phyloP scores from a whole-genome alignment of 1,284 basidiomycete species.

The Marasmius oreades region DNA sequence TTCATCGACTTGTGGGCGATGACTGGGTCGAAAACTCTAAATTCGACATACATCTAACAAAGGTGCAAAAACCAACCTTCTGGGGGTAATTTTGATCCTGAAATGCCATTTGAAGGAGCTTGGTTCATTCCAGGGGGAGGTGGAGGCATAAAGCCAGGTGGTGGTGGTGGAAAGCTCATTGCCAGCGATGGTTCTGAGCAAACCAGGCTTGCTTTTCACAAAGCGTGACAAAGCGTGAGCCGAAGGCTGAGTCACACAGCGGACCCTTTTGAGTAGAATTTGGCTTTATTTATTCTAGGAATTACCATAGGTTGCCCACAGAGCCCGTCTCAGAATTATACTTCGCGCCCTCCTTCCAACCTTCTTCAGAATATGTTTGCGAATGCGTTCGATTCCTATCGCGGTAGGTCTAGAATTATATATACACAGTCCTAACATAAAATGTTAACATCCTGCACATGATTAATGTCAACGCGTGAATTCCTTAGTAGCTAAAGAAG shows the following conservation, averaged over 20 bases:
- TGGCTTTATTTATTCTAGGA: no score
- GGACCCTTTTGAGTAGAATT: neutral
- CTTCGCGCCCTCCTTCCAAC: no score
- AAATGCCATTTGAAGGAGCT: conserved; percentile 43
- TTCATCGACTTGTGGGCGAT: conserved; percentile 86
- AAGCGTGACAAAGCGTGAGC: neutral
- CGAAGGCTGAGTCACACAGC: neutral
- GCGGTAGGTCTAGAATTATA: no score
- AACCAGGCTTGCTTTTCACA: neutral
- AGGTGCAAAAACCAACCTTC: conserved; percentile 41
- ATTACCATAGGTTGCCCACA: no score
- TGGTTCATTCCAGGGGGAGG: conserved; percentile 61
- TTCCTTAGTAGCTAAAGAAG: neutral
- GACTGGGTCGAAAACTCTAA: conserved; percentile 27
- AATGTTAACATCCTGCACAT: no score
- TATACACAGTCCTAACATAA: no score
- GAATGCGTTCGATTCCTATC: no score
- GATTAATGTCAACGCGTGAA: no score
- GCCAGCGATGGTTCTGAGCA: conserved; percentile 5
- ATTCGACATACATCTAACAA: conserved; percentile 23
- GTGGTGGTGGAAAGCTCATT: conserved; percentile 50
- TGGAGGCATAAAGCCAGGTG: conserved; percentile 60
- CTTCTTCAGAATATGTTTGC: no score
- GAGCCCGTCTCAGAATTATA: no score
- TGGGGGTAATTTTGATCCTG: conserved; percentile 62